Percentiles rank a stretch among this genome's conserved stretches.
Conservation (phyloP, 1,284 basidiomycete genomes). For the Inonotus hispidus region DNA sequence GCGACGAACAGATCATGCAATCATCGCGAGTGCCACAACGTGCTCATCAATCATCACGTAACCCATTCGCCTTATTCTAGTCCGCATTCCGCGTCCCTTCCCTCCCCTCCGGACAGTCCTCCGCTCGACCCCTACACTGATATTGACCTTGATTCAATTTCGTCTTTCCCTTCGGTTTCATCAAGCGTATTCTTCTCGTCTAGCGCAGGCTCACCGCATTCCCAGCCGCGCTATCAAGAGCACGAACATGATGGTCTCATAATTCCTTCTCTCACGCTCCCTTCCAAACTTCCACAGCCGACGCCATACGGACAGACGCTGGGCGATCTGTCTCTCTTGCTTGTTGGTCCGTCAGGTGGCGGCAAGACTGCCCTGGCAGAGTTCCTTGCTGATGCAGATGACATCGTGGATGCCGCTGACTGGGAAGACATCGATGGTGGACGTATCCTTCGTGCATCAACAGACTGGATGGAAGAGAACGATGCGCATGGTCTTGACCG, state of each 20-base stretch:
- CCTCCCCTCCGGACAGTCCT: conserved; percentile 53
- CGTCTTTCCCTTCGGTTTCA: conserved; percentile 66
- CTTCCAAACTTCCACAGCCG: conserved; percentile 49
- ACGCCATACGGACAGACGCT: conserved; percentile 61
- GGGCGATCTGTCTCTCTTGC: conserved; percentile 51
- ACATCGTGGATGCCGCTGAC: conserved; percentile 47
- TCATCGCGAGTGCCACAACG: conserved; percentile 4
- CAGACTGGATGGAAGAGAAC: conserved; percentile 61
- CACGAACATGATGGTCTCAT: conserved; percentile 48
- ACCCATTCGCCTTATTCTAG: conserved; percentile 33
- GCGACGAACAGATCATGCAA: background rate
- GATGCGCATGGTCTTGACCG: conserved; percentile 60
- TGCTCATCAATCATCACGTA: conserved; percentile 6
- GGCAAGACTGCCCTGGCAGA: conserved; percentile 28
- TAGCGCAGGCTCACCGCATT: conserved; percentile 50
- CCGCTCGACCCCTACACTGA: conserved; percentile 23
- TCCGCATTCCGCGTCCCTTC: conserved; percentile 40
- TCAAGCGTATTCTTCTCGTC: conserved; percentile 75
- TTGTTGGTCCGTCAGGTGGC: conserved; percentile 40
- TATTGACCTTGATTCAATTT: conserved; percentile 43
- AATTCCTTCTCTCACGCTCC: conserved; percentile 63
- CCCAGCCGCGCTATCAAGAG: conserved; percentile 28
- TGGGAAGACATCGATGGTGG: conserved; percentile 46
- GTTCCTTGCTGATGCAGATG: conserved; percentile 39
- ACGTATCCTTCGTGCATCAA: conserved; percentile 49